Conservation (phyloP, 2,329 filamentous ascomycete genomes). For the Beauveria scarabaeidicola region DNA sequence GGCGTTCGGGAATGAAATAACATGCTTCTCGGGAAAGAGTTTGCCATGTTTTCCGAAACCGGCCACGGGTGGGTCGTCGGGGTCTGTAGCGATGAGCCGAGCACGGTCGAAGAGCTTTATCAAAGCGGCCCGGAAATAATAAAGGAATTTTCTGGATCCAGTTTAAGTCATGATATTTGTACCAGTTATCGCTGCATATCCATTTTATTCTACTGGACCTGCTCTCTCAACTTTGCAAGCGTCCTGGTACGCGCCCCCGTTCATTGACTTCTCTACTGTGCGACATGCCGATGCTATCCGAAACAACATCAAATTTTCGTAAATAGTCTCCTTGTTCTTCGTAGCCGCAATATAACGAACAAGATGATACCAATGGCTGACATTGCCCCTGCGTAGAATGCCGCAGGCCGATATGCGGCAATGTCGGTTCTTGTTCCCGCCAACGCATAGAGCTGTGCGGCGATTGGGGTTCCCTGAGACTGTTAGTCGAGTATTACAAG, state of each 20-base stretch:
- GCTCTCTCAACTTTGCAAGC: no score
- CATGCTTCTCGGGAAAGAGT: slow-evolving; percentile 6
- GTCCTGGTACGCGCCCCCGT: no score
- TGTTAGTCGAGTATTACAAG: not conserved
- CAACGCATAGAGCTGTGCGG: slow-evolving; percentile 19
- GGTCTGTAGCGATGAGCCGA: not conserved
- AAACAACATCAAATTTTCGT: not conserved
- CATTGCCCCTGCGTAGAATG: slow-evolving; percentile 21
- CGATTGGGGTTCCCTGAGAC: slow-evolving; percentile 20
- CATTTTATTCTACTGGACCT: no score
- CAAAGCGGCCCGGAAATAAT: not conserved
- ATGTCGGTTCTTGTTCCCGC: slow-evolving; percentile 14
- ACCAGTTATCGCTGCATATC: not conserved
- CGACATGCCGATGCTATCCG: not conserved
- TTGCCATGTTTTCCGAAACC: slow-evolving; percentile 7
- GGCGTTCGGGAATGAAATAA: not conserved
- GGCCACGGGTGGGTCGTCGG: not conserved
- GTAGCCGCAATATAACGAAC: slow-evolving; percentile 6
- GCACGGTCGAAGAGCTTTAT: not conserved
- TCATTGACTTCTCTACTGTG: not conserved
- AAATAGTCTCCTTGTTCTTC: not conserved
- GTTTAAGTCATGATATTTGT: not conserved
- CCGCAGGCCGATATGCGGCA: slow-evolving; percentile 18
- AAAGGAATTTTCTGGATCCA: not conserved
- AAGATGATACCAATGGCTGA: slow-evolving; percentile 16